phyloP scores from a whole-genome alignment of 208 protist genomes.

The Leishmania major region DNA sequence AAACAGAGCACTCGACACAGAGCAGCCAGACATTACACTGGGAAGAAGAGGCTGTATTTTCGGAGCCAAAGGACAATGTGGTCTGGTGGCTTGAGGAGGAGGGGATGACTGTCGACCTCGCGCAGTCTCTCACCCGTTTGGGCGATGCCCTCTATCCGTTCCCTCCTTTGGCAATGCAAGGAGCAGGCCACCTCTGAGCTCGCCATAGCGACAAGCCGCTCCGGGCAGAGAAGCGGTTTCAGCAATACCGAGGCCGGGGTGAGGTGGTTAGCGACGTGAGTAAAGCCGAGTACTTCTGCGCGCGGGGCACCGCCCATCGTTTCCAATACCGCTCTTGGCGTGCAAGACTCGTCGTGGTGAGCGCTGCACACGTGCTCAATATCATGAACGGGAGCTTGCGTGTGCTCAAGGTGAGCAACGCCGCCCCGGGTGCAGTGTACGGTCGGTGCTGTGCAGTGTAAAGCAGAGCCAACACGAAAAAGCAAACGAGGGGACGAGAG shows the following conservation, averaged over 20 bases:
- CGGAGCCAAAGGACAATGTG: neutral
- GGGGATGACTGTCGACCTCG: neutral
- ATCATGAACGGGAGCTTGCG: neutral
- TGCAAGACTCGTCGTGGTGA: neutral
- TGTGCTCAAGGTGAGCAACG: neutral
- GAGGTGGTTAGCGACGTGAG: neutral
- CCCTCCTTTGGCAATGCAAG: neutral
- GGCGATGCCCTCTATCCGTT: neutral
- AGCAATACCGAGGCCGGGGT: too few relatives aligned
- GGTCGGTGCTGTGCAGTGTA: neutral
- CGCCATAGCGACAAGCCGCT: neutral
- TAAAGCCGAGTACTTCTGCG: neutral
- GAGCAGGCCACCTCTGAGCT: neutral
- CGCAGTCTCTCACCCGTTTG: neutral
- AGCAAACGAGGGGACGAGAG: neutral
- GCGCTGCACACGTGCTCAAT: neutral
- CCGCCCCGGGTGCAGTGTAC: neutral
- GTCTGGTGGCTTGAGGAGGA: neutral
- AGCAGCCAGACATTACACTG: too few relatives aligned
- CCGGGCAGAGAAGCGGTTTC: neutral
- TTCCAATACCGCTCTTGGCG: too few relatives aligned
- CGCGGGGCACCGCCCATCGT: neutral
- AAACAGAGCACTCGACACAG: too few relatives aligned
- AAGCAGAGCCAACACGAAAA: neutral
- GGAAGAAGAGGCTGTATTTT: neutral